Conservation (phyloP, 1,139 yeast species). For the Zhuliangozyma blackwelliae region DNA sequence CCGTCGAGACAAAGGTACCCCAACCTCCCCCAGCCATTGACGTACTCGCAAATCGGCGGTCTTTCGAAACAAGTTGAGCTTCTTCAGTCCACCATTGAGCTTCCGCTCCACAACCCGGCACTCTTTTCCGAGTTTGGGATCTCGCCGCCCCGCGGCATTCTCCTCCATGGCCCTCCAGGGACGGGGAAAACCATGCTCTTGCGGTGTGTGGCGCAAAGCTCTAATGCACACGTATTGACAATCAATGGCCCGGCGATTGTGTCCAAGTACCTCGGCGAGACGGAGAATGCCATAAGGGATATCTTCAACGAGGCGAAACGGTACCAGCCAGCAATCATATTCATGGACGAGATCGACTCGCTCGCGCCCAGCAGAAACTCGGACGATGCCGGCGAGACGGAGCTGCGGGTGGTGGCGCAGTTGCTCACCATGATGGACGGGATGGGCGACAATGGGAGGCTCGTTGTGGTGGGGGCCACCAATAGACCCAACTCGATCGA, state of each 20-base stretch:
- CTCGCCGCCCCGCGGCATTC: conserved; percentile 83
- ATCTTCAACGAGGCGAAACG: conserved; percentile 78
- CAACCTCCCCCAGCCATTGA: conserved; percentile 35
- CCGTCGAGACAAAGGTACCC: conserved; percentile 27
- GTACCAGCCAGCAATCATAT: conserved; percentile 81
- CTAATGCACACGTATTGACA: conserved; percentile 74
- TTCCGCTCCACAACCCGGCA: conserved; percentile 76
- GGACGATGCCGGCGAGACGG: conserved; percentile 88
- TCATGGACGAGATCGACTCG: conserved; percentile 92
- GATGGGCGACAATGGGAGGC: conserved; percentile 62
- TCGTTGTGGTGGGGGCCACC: conserved; percentile 77
- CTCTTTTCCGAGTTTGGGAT: conserved; percentile 83
- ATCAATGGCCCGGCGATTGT: conserved; percentile 91
- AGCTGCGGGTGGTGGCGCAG: conserved; percentile 86
- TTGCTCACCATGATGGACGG: conserved; percentile 87
- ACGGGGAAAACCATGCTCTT: conserved; percentile 93
- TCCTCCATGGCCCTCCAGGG: conserved; percentile 95
- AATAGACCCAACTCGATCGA: conserved; percentile 81
- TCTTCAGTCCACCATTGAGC: conserved; percentile 64
- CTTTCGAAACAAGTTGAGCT: conserved; percentile 57
- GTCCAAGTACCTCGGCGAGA: conserved; percentile 89
- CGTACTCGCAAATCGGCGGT: conserved; percentile 72
- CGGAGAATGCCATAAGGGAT: conserved; percentile 79
- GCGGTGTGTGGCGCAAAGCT: conserved; percentile 70
- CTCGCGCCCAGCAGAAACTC: conserved; percentile 76